Evolutionary conservation across 2,329 filamentous ascomycete species (phyloP).

Genomic region (Huntiella bhutanensis): DNA sequence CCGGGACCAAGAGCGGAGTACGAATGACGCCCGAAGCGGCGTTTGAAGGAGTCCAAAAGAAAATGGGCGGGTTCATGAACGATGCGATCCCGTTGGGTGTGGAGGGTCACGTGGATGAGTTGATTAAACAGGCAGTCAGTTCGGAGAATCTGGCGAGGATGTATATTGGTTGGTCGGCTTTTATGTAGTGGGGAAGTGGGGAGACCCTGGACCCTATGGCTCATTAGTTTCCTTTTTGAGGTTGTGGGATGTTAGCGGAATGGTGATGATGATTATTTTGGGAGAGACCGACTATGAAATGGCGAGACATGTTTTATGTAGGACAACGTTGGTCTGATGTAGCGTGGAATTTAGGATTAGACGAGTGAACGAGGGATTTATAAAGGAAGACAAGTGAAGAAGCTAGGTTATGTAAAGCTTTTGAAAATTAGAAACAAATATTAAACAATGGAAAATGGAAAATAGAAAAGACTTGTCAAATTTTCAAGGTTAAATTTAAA

Average conservation of each 20-base stretch:
- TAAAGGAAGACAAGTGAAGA: not conserved
- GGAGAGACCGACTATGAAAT: no score
- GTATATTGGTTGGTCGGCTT: slow-evolving; percentile 86
- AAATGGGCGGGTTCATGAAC: slow-evolving; percentile 65
- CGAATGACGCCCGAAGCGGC: slow-evolving; percentile 47
- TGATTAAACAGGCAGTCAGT: slow-evolving; percentile 74
- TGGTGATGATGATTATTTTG: no score
- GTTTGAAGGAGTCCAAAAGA: slow-evolving; percentile 71
- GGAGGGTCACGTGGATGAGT: slow-evolving; percentile 89
- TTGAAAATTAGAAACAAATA: not conserved
- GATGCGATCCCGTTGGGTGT: slow-evolving; percentile 81
- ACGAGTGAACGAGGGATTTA: not conserved
- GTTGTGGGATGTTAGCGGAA: slow-evolving; percentile 2
- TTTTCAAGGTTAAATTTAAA: no score
- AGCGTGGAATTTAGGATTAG: no score
- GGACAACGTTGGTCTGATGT: no score
- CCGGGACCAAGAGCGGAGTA: not conserved
- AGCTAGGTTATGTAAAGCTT: not conserved
- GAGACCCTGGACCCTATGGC: not conserved
- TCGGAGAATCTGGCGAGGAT: slow-evolving; percentile 66
- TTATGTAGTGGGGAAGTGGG: slow-evolving; percentile 23
- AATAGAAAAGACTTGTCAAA: not conserved
- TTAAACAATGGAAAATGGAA: not conserved
- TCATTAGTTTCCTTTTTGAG: slow-evolving; percentile 1
- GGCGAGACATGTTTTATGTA: no score